Evolutionary conservation across 169 alveolate species (phyloP).

Genomic region (Amoebophrya sp.): DNA sequence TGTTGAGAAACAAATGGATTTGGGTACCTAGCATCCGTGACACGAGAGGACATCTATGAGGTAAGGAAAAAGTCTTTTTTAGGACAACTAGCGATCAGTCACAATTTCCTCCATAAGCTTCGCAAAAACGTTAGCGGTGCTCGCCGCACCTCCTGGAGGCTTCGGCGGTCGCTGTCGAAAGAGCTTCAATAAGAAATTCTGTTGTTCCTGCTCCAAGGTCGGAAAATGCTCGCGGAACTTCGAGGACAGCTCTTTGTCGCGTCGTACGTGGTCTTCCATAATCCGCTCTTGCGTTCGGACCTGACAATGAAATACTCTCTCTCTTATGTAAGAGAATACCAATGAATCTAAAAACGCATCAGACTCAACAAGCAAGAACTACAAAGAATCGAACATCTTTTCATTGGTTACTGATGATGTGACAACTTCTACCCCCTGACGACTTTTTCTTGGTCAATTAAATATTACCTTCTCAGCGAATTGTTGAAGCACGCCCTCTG

Average conservation of each 20-base stretch:
- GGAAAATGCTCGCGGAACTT: slow-evolving; percentile 21
- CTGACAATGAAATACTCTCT: no score
- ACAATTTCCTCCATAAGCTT: no score
- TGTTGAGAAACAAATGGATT: no score
- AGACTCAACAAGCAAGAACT: neutral
- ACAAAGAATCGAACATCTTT: neutral
- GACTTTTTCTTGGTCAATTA: neutral
- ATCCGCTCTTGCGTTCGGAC: neutral
- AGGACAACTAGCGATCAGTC: no score
- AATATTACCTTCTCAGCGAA: slow-evolving; percentile 6
- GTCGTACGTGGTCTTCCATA: neutral
- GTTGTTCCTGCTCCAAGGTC: neutral
- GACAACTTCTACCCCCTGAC: no score
- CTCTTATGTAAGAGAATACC: neutral
- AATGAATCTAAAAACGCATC: neutral
- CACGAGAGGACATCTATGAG: no score
- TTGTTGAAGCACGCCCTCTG: neutral
- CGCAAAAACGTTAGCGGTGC: neutral
- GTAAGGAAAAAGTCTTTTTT: no score
- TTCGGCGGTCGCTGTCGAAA: neutral
- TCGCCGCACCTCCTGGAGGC: neutral
- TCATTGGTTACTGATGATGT: no score
- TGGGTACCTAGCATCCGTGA: no score
- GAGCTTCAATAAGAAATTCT: neutral
- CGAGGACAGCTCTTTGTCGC: neutral